Conservation (phyloP, 2,329 filamentous ascomycete genomes). For the Cladosporium cucumerinum region DNA sequence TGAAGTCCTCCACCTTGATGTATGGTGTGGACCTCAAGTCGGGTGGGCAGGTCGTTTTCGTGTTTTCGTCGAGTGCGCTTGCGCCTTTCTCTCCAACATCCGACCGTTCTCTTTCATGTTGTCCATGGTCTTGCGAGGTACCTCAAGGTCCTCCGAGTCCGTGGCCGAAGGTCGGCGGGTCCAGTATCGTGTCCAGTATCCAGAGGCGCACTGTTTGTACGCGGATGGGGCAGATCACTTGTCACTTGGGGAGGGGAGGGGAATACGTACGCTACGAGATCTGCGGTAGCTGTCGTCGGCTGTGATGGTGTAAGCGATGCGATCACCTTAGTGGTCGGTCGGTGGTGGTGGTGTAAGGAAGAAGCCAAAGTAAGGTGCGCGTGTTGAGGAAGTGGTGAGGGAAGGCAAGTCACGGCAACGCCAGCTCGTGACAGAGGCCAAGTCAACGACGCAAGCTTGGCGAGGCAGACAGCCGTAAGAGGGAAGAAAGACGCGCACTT, state of each 20-base stretch:
- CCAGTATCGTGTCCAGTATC: neutral
- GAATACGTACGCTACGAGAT: constrained; percentile 17
- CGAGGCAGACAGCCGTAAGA: neutral
- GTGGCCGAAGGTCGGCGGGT: neutral
- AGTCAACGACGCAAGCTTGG: constrained; percentile 1
- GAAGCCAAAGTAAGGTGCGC: constrained; percentile 9
- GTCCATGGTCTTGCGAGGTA: neutral
- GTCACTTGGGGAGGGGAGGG: neutral
- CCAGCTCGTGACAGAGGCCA: constrained; percentile 6
- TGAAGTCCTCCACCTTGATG: neutral
- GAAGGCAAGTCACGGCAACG: neutral
- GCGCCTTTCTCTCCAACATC: neutral
- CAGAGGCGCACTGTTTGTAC: constrained; percentile 5
- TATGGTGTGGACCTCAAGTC: neutral
- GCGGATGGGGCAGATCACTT: neutral
- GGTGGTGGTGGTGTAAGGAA: neutral
- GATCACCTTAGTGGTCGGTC: neutral
- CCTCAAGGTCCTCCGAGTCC: constrained; percentile 1
- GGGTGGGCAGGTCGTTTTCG: neutral
- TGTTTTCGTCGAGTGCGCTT: constrained; percentile 1
- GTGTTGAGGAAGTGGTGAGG: constrained; percentile 2
- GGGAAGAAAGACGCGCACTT: constrained; percentile 10
- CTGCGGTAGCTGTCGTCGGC: constrained; percentile 18
- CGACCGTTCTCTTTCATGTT: neutral
- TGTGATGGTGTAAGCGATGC: constrained; percentile 14